These are phyloP conservation scores for Wallemia ichthyophaga DNA, from an alignment of 1,284 basidiomycete genomes.

Conservation along the genomic window DNA sequence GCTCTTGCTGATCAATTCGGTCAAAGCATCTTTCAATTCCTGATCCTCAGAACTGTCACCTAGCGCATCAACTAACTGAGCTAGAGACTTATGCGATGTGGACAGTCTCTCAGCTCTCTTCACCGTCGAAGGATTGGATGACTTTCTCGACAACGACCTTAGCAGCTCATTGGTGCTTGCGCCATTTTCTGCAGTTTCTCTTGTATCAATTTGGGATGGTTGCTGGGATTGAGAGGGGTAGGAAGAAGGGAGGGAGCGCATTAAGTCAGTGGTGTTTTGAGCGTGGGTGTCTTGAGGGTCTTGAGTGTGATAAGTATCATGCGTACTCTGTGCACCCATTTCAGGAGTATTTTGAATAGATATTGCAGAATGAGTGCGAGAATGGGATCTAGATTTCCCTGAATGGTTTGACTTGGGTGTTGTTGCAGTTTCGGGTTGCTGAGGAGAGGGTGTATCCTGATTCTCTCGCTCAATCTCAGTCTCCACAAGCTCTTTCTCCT, in stretches of 20 bases:
- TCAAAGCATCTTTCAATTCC: not conserved
- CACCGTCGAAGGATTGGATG: not conserved
- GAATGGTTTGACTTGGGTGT: not conserved
- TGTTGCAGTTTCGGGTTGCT: not conserved
- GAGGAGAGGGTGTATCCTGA: not conserved
- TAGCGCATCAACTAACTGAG: not conserved
- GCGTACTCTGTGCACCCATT: too few relatives aligned
- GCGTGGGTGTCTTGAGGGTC: too few relatives aligned
- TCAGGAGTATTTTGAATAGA: not conserved
- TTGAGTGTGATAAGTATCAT: too few relatives aligned
- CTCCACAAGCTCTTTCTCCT: too few relatives aligned
- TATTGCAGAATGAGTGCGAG: not conserved
- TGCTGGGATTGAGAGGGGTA: not conserved
- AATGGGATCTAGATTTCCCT: not conserved
- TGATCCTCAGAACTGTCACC: not conserved
- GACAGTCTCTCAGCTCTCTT: not conserved
- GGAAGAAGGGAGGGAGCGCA: not conserved
- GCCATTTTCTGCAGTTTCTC: not conserved
- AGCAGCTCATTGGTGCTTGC: not conserved
- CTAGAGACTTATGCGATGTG: not conserved
- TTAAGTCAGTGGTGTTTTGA: not conserved
- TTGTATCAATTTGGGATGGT: not conserved
- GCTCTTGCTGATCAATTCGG: not conserved
- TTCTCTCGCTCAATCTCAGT: not conserved
- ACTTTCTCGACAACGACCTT: not conserved